phyloP scores from a whole-genome alignment of 1,139 yeast species.

The Suhomyces chickasaworum region DNA sequence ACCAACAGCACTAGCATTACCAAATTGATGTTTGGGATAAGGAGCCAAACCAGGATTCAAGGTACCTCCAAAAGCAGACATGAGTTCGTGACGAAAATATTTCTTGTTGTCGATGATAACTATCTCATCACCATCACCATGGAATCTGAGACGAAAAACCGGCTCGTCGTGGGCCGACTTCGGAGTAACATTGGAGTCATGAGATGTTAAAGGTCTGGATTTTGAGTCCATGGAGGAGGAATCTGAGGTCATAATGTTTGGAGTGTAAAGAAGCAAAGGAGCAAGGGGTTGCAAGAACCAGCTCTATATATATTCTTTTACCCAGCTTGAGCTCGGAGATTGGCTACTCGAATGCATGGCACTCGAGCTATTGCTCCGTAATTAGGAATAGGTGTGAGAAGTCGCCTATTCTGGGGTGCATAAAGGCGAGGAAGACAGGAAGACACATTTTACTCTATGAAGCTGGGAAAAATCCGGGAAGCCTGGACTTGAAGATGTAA shows the following conservation, averaged over 20 bases:
- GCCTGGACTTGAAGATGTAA: too few relatives aligned
- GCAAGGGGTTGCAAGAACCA: too few relatives aligned
- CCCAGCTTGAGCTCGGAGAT: not conserved
- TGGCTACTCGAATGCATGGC: not conserved
- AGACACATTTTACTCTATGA: not conserved
- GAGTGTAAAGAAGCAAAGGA: too few relatives aligned
- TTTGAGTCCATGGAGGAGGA: slow-evolving; percentile 3
- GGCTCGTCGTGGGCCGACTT: not conserved
- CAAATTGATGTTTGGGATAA: slow-evolving; percentile 65
- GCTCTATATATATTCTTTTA: not conserved
- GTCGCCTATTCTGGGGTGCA: not conserved
- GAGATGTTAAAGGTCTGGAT: not conserved
- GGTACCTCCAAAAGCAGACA: slow-evolving; percentile 43
- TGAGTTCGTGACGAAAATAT: slow-evolving; percentile 34
- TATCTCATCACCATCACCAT: slow-evolving; percentile 29
- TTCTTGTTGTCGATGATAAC: slow-evolving; percentile 34
- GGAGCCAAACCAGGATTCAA: slow-evolving; percentile 59
- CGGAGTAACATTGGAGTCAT: slow-evolving; percentile 1
- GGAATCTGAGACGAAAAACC: slow-evolving; percentile 7
- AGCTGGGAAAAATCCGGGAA: not conserved
- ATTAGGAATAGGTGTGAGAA: not conserved
- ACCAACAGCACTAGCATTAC: slow-evolving; percentile 85
- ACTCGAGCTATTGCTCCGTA: not conserved
- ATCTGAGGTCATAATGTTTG: slow-evolving; percentile 2
- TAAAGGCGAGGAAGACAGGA: not conserved